Conservation (phyloP, 140 eudicot genomes). For the Cichorium intybus region DNA sequence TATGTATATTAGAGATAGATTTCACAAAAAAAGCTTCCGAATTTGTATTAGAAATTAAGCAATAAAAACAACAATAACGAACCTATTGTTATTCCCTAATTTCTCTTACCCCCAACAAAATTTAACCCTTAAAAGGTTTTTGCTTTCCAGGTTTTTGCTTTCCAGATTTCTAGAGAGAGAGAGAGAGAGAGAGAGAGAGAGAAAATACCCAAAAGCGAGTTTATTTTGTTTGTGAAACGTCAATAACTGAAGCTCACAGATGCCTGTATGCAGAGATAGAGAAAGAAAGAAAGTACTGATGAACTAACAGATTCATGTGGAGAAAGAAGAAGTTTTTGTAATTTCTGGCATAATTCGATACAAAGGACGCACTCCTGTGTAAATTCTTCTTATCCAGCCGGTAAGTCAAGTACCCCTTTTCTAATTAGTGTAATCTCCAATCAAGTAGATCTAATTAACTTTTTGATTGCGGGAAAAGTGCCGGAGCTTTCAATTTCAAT, state of each 20-base stretch:
- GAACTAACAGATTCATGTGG: slow-evolving; percentile 32
- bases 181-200: slow-evolving; percentile 5
- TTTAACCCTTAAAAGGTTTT: slow-evolving; percentile 46
- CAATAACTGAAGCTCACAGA: slow-evolving; percentile 22
- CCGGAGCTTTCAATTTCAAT: slow-evolving; percentile 8
- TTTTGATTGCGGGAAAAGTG: slow-evolving; percentile 1
- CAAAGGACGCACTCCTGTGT: background rate
- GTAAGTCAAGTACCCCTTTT: slow-evolving; percentile 33
- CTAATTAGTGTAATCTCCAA: slow-evolving; percentile 16
- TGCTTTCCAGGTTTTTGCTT: slow-evolving; percentile 35
- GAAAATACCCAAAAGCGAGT: slow-evolving; percentile 14
- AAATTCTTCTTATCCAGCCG: slow-evolving; percentile 14
- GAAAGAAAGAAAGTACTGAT: slow-evolving; percentile 12
- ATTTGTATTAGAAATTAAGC: slow-evolving; percentile 20
- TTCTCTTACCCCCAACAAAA: slow-evolving; percentile 26
- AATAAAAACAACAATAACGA: slow-evolving; percentile 23
- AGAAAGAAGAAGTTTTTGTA: slow-evolving; percentile 17
- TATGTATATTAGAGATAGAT: slow-evolving; percentile 12
- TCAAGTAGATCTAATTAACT: slow-evolving; percentile 30
- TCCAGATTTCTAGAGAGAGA: slow-evolving; percentile 30
- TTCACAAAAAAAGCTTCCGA: slow-evolving; percentile 3
- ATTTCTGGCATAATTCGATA: slow-evolving; percentile 18
- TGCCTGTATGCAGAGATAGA: slow-evolving; percentile 24
- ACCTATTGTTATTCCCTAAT: slow-evolving; percentile 13
- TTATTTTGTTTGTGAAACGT: background rate